A percentile compares a stretch with the other conserved stretches of the same genome.
These are phyloP conservation scores for Diaporthe aspalathi DNA, from an alignment of 2,329 filamentous ascomycete genomes.

Conservation along the genomic window DNA sequence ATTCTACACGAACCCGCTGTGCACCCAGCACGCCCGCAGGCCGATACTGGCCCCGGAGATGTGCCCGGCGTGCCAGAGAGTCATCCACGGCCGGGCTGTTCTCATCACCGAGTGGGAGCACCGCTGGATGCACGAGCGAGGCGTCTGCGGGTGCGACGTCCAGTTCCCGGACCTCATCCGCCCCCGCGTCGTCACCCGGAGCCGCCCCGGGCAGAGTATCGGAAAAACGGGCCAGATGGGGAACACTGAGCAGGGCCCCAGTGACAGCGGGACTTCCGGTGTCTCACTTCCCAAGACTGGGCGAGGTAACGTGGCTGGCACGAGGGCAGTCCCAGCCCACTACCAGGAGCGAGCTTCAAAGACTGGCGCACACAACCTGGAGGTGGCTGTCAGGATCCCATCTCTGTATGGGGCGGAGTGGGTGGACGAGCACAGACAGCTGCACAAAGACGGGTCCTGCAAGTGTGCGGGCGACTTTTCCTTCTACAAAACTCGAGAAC, in stretches of 20 bases:
- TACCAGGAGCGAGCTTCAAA: constrained; percentile 38
- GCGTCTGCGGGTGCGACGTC: constrained; percentile 53
- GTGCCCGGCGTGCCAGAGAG: constrained; percentile 53
- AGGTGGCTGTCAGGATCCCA: constrained; percentile 47
- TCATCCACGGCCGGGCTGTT: constrained; percentile 53
- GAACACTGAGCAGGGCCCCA: not conserved
- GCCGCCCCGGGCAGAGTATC: not conserved
- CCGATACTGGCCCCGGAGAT: constrained; percentile 49
- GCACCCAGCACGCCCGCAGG: constrained; percentile 46
- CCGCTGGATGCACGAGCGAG: constrained; percentile 58
- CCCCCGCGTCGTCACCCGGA: constrained; percentile 47
- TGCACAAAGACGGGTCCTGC: constrained; percentile 51
- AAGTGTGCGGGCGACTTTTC: constrained; percentile 49
- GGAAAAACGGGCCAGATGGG: not conserved
- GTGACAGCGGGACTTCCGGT: not conserved
- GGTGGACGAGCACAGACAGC: constrained; percentile 51
- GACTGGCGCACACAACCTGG: constrained; percentile 36
- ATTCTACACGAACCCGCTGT: constrained; percentile 51
- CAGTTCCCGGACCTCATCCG: constrained; percentile 51
- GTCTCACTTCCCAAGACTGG: not conserved
- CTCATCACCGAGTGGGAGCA: constrained; percentile 56
- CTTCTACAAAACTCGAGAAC: constrained; percentile 43
- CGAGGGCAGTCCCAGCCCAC: constrained; percentile 36
- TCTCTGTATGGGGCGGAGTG: constrained; percentile 56
- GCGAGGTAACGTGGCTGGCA: not conserved